These are phyloP conservation scores for Phaseolus lunatus DNA, from an alignment of 306 rosid species.

Conservation along the genomic window DNA sequence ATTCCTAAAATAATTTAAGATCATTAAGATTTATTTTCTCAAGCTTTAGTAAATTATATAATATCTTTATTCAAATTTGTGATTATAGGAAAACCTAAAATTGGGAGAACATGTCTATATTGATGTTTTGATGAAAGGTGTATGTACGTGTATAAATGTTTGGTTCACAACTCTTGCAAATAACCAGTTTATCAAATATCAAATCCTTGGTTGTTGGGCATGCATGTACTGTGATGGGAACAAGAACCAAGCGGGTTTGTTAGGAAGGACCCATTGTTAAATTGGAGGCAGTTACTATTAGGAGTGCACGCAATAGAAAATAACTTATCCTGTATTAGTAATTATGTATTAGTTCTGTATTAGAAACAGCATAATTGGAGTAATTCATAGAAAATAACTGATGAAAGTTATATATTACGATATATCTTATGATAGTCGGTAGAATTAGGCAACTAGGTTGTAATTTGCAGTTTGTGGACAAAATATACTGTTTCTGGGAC, in stretches of 20 bases:
- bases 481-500: neutral
- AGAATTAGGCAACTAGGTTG: neutral
- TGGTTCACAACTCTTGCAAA: slow-evolving; percentile 22
- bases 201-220: slow-evolving; percentile 13
- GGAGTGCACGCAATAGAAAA: too few species aligned
- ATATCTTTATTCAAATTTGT: slow-evolving; percentile 19
- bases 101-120: neutral
- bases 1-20: slow-evolving; percentile 25
- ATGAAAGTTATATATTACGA: neutral
- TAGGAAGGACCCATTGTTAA: too few species aligned
- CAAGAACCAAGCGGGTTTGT: too few species aligned
- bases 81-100: slow-evolving; percentile 28
- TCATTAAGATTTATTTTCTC: slow-evolving; percentile 25
- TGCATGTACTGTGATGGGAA: too few species aligned
- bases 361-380: neutral
- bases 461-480: neutral
- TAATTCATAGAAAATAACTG: neutral
- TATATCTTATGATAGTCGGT: neutral
- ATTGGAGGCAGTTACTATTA: neutral
- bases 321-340: neutral
- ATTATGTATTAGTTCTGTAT: slow-evolving; percentile 1
- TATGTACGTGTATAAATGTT: neutral
- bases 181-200: neutral
- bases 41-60: slow-evolving; percentile 19
- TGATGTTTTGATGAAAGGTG: slow-evolving; percentile 35